Evolutionary conservation across 257 asterid species (phyloP), one percentile per base, ranked within the genome.

Genomic region (Lavandula angustifolia): DNA sequence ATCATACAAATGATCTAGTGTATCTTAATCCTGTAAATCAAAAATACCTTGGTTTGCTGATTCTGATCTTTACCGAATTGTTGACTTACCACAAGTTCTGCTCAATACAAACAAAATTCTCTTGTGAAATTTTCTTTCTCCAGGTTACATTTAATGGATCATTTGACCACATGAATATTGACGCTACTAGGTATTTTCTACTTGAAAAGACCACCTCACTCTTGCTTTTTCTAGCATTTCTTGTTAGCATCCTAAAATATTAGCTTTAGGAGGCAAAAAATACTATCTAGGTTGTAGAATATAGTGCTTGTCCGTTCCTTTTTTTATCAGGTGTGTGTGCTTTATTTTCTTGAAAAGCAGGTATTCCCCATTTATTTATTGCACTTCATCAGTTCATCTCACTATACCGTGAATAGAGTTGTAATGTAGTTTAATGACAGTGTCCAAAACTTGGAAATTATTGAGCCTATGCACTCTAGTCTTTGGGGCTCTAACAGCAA

Each of bases 141-240:
- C 90, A 92, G 98, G 97, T 92, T 62, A 84, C 97, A 38, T 92
- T 92, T 59, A 92, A 92, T 66, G 99, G 99, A 83, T 89, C 97
- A 66, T 92, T 89, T 68, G 99, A 89, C 74, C 99, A 92, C 86
- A 81, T 92, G 97, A 92, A 85, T 73, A 89, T 92, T 74, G 99
- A 92, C 54, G 87, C 96, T 66, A 85, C 99, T 37, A 92, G 98
- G 98, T 92, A 78, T 57, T 67, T 77, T 73, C 58, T 72, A 52
- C 47, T 55, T 49, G 40, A 66, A 56, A 66, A 40, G 47, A 48
- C 47, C 34, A 11, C 55, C 64, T n/a, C 51, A 46, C 66, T 44
- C 50, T 51, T 60, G 29, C 22, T 22, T 37, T 18, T 69, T 27
- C 35, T 44, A 47, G 34, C n/a, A 8, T 47, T 67, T 51, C 38